Conservation (phyloP, 805 yeast genomes). For the Candida argentea region DNA sequence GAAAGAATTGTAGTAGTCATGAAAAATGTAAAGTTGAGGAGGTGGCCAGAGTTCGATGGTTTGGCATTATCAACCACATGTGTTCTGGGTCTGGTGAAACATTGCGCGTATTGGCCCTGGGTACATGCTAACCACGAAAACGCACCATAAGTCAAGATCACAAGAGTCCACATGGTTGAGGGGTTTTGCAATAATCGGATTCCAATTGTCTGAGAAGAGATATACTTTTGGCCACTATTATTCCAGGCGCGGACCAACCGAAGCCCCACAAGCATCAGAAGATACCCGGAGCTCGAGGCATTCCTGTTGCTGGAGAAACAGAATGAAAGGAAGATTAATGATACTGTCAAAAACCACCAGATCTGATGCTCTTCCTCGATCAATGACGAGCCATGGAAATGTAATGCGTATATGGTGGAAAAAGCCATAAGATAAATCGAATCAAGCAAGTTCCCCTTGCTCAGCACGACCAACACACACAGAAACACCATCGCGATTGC, state of each 20-base stretch:
- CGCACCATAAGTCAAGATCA: slow-evolving; percentile 27
- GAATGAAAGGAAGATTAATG: slow-evolving; percentile 5
- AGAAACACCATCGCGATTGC: slow-evolving; percentile 19
- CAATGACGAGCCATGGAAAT: slow-evolving; percentile 69
- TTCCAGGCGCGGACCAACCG: slow-evolving; percentile 76
- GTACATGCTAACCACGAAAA: slow-evolving; percentile 10
- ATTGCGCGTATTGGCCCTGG: slow-evolving; percentile 18
- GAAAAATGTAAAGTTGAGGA: slow-evolving; percentile 33
- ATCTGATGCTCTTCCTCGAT: slow-evolving; percentile 94
- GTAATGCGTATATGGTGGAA: slow-evolving; percentile 41
- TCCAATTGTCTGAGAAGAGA: slow-evolving; percentile 29
- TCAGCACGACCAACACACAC: slow-evolving; percentile 1
- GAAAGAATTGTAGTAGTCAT: slow-evolving; percentile 38
- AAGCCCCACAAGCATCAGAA: slow-evolving; percentile 22
- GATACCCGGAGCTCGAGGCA: neutral
- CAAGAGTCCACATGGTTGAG: slow-evolving; percentile 38
- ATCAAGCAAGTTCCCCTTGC: slow-evolving; percentile 1
- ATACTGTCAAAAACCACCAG: slow-evolving; percentile 61
- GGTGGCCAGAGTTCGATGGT: slow-evolving; percentile 8
- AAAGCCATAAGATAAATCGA: slow-evolving; percentile 16
- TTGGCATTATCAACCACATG: slow-evolving; percentile 7
- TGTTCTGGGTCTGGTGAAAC: no score
- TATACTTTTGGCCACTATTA: slow-evolving; percentile 79
- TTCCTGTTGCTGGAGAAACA: neutral
- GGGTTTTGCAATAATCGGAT: slow-evolving; percentile 25